A percentile compares a stretch with the other conserved stretches of the same genome.
phyloP scores from a whole-genome alignment of 176 grass and related monocot species.

The Melocanna baccifera region DNA sequence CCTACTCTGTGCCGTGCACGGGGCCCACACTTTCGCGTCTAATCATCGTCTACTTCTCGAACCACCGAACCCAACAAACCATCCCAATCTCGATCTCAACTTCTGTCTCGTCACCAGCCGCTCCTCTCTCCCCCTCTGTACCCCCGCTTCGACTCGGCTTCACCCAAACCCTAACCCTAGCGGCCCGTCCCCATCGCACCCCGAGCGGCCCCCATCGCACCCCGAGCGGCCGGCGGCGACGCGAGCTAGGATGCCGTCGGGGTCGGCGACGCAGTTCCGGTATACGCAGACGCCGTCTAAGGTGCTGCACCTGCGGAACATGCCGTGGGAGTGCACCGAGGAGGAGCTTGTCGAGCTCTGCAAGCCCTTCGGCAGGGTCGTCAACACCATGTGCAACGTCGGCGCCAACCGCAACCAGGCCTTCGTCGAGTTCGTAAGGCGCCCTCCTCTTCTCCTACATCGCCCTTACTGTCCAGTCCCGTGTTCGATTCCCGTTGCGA shows the following conservation, averaged over 20 bases:
- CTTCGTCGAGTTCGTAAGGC: conserved; percentile 93
- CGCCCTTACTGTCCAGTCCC: neutral
- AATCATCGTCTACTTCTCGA: too few relatives aligned
- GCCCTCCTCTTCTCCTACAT: neutral
- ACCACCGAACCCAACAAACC: neutral
- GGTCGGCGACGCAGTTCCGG: conserved; percentile 69
- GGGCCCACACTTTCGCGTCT: too few relatives aligned
- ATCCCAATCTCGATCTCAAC: neutral
- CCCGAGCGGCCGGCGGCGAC: neutral
- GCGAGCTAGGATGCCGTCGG: conserved; percentile 61
- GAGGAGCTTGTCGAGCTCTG: conserved; percentile 94
- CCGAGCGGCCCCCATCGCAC: neutral
- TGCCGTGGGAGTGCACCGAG: conserved; percentile 95
- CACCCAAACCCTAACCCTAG: conserved; percentile 47
- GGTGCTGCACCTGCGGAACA: conserved; percentile 95
- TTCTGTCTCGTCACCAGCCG: neutral
- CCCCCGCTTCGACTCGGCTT: neutral
- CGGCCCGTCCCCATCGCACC: neutral
- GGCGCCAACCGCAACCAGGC: conserved; percentile 95
- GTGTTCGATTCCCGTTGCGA: neutral
- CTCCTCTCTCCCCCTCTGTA: neutral
- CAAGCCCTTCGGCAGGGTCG: conserved; percentile 80
- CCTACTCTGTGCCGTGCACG: too few relatives aligned
- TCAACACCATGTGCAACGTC: conserved; percentile 98
- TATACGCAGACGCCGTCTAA: conserved; percentile 97